A percentile compares a stretch with the other conserved stretches of the same genome.
Evolutionary conservation across 805 yeast genomes (phyloP).

Genomic region (Metschnikowia chrysomelidarum): DNA sequence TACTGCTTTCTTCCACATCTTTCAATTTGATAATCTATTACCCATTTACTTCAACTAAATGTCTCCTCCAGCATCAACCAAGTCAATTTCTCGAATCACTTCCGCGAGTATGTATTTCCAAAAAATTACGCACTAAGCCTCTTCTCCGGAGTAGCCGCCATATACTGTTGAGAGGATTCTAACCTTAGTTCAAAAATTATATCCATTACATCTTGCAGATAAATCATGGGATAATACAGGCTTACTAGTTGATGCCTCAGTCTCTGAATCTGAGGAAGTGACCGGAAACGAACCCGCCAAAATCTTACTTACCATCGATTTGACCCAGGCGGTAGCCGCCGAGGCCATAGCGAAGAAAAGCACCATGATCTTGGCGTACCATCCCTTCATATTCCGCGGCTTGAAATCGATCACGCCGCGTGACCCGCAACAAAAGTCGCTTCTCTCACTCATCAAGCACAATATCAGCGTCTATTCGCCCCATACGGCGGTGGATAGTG

Average conservation of each 20-base stretch:
- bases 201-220: constrained; percentile 82
- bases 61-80: constrained; percentile 35
- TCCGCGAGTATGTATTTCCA: constrained; percentile 33
- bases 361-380: constrained; percentile 73
- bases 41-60: constrained; percentile 4
- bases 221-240: constrained; percentile 96
- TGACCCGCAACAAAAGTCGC: constrained; percentile 80
- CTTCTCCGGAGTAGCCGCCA: no score
- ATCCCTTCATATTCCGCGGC: constrained; percentile 92
- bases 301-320: constrained; percentile 73
- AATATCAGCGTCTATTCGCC: constrained; percentile 92
- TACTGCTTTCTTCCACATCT: no score
- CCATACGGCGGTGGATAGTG: constrained; percentile 95
- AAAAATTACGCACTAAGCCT: not conserved
- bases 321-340: constrained; percentile 77
- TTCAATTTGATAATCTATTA: not conserved
- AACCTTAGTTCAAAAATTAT: constrained; percentile 61
- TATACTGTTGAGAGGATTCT: constrained; percentile 17
- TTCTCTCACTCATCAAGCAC: constrained; percentile 66
- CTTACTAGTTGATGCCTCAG: constrained; percentile 66
- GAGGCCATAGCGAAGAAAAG: constrained; percentile 67
- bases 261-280: constrained; percentile 13
- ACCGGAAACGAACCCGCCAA: constrained; percentile 17
- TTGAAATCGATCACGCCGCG: constrained; percentile 62
- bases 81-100: constrained; percentile 42